phyloP scores from a whole-genome alignment of 768 basidiomycete species.

The Phanerodontia chrysosporium region DNA sequence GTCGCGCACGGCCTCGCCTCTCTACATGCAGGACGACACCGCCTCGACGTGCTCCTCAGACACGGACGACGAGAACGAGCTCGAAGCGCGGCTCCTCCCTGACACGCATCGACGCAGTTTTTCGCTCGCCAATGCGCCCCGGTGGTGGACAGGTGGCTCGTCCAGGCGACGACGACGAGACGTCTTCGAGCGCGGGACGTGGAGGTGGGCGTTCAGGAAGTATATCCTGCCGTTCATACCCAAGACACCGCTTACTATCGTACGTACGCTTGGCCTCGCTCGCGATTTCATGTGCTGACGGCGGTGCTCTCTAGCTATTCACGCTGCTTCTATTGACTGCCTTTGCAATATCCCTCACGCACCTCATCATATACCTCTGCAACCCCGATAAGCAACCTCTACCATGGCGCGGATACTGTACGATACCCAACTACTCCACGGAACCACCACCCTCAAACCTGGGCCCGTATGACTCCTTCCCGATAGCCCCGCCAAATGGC shows the following conservation, averaged over 20 bases:
- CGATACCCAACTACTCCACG: constrained; percentile 51
- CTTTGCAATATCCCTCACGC: constrained; percentile 80
- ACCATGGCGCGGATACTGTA: constrained; percentile 93
- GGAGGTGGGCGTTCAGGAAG: constrained; percentile 52
- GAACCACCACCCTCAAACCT: constrained; percentile 39
- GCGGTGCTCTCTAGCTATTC: constrained; percentile 43
- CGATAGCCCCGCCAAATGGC: constrained; percentile 31
- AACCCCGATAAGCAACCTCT: constrained; percentile 95
- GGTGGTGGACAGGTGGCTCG: constrained; percentile 50
- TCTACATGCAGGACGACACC: constrained; percentile 42
- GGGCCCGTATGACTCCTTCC: constrained; percentile 35
- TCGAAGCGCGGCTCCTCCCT: constrained; percentile 34
- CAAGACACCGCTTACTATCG: constrained; percentile 76
- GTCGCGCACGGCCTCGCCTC: constrained; percentile 59
- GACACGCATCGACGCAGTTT: constrained; percentile 27
- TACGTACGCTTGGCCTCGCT: constrained; percentile 32
- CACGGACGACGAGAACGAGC: constrained; percentile 45
- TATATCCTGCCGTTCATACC: constrained; percentile 75
- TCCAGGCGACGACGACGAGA: constrained; percentile 49
- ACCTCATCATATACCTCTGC: constrained; percentile 85
- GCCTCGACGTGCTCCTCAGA: constrained; percentile 55
- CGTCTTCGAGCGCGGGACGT: constrained; percentile 40
- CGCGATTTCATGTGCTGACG: not conserved
- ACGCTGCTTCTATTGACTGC: constrained; percentile 72
- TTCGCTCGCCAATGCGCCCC: constrained; percentile 26